These are phyloP conservation scores for Boeremia lycopersici DNA, from an alignment of 2,329 filamentous ascomycete genomes.

Conservation along the genomic window DNA sequence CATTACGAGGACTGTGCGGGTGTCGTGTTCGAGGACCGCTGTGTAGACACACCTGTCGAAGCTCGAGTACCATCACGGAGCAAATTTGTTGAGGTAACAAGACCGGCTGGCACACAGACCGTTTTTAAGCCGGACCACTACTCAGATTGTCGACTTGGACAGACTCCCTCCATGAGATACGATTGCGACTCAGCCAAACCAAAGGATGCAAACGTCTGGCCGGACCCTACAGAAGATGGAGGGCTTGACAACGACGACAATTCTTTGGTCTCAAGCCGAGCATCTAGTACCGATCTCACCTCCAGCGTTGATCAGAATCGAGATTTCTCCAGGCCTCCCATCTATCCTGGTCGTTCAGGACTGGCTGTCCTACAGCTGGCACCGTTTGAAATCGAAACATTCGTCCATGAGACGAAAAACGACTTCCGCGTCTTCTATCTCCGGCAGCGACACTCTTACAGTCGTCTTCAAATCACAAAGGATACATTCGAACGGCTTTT, in stretches of 20 bases:
- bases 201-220: not conserved
- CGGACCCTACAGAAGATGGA: not conserved
- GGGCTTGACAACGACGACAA: not conserved
- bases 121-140: not conserved
- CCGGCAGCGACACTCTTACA: conserved; percentile 23
- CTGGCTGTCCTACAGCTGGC: not conserved
- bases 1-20: not conserved
- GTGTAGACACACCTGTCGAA: not conserved
- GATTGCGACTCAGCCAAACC: not conserved
- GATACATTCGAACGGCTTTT: conserved; percentile 1
- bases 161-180: not conserved
- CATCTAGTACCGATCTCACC: not conserved
- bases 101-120: not conserved
- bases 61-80: not conserved
- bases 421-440: conserved; percentile 31
- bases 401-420: conserved; percentile 13
- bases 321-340: not conserved
- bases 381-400: not conserved
- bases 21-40: not conserved
- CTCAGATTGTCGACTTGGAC: not conserved
- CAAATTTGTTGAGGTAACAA: not conserved
- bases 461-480: conserved; percentile 27
- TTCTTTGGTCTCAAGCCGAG: not conserved
- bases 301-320: not conserved
- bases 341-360: not conserved